Evolutionary conservation across 2,329 filamentous ascomycete genomes (phyloP).

Genomic region (Fusarium metavorans): DNA sequence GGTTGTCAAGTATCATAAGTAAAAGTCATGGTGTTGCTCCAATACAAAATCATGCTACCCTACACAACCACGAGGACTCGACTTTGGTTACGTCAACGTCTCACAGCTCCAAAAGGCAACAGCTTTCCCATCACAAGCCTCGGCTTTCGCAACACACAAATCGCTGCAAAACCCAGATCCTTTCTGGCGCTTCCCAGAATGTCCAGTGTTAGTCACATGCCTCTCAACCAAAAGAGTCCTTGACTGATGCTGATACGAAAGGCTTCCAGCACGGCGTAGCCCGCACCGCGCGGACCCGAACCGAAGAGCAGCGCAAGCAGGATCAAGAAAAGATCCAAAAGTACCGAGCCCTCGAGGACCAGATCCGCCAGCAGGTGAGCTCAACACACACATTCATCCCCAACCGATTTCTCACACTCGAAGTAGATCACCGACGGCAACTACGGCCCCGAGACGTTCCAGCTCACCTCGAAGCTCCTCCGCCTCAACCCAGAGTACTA

Average conservation of each 20-base stretch:
- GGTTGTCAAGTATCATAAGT: neutral
- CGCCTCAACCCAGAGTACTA: constrained; percentile 89
- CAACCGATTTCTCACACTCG: constrained; percentile 29
- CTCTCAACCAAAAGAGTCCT: neutral
- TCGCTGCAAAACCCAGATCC: constrained; percentile 2
- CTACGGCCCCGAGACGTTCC: constrained; percentile 69
- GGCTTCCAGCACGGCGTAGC: constrained; percentile 81
- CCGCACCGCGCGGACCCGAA: constrained; percentile 71
- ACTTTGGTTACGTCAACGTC: neutral
- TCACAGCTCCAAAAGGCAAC: neutral
- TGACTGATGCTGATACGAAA: constrained; percentile 44
- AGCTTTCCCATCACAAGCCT: constrained; percentile 4
- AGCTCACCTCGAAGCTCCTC: constrained; percentile 78
- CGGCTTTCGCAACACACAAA: neutral
- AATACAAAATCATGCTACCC: constrained; percentile 19
- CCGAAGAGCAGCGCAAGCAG: constrained; percentile 76
- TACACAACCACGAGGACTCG: constrained; percentile 18
- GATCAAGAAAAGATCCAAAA: constrained; percentile 81
- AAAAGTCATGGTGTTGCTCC: neutral
- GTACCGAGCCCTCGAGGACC: constrained; percentile 78
- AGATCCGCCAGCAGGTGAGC: constrained; percentile 74
- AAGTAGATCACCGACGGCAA: constrained; percentile 55
- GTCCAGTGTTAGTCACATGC: constrained; percentile 39
- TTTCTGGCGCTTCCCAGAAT: constrained; percentile 23
- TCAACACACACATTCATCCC: neutral